These are phyloP conservation scores for Hamigera avellanea DNA, from an alignment of 495 filamentous ascomycete species.

Conservation along the genomic window DNA sequence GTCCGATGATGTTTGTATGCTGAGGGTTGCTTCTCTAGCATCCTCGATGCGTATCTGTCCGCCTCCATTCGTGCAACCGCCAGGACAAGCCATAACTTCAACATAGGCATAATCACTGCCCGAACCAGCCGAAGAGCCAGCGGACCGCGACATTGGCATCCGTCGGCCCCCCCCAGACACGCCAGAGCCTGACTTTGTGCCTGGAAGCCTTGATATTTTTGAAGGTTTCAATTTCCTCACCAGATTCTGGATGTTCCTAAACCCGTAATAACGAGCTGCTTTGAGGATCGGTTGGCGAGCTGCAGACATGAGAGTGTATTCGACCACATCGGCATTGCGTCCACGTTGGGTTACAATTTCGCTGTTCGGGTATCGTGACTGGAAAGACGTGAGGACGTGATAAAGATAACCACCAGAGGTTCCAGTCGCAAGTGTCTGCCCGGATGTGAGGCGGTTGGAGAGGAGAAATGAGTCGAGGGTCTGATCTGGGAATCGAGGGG, in stretches of 20 bases:
- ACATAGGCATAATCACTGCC: constrained; percentile 71
- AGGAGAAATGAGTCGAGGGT: constrained; percentile 63
- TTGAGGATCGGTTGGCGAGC: constrained; percentile 54
- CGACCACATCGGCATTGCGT: constrained; percentile 81
- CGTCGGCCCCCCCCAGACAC: constrained; percentile 27
- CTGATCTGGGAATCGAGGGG: constrained; percentile 53
- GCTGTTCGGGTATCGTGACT: constrained; percentile 55
- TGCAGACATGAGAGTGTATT: constrained; percentile 52
- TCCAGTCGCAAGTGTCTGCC: constrained; percentile 38
- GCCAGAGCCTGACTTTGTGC: constrained; percentile 39
- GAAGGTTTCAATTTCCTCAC: constrained; percentile 80
- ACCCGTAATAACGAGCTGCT: constrained; percentile 87
- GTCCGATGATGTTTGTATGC: neutral
- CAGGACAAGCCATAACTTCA: constrained; percentile 97
- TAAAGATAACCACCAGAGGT: constrained; percentile 84
- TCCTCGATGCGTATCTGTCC: constrained; percentile 90
- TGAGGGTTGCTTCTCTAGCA: constrained; percentile 32
- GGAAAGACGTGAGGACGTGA: constrained; percentile 64
- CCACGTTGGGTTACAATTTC: constrained; percentile 57
- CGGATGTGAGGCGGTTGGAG: constrained; percentile 9
- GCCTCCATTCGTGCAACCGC: constrained; percentile 94
- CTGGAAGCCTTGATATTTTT: constrained; percentile 62
- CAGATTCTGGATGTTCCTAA: constrained; percentile 95
- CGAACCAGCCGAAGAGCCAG: constrained; percentile 19
- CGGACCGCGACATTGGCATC: constrained; percentile 23